Percentiles rank a stretch among this genome's conserved stretches.
phyloP scores from a whole-genome alignment of 2,329 filamentous ascomycete species.

The Graphilbum ipis-grandicollis region DNA sequence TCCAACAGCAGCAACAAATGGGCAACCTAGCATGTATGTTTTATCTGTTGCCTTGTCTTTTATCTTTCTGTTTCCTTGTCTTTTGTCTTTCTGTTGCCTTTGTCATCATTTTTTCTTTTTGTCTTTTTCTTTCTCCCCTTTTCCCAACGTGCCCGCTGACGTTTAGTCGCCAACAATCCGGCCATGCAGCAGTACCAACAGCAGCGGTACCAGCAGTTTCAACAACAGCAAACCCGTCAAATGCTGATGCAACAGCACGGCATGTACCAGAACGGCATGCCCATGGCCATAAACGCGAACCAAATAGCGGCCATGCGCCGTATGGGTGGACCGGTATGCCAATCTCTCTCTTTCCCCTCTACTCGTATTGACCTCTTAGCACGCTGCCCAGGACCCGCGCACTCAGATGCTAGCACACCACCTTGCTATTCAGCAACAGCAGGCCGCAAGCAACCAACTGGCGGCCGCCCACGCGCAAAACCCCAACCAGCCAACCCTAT shows the following conservation, averaged over 20 bases:
- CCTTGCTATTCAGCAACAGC: conserved; percentile 27
- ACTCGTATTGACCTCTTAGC: not conserved
- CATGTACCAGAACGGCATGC: conserved; percentile 35
- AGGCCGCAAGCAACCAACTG: conserved; percentile 21
- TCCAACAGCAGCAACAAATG: conserved; percentile 31
- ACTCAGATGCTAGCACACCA: conserved; percentile 27
- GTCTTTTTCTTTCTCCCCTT: not conserved
- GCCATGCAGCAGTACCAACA: conserved; percentile 33
- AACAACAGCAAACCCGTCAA: conserved; percentile 33
- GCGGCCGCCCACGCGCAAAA: conserved; percentile 21
- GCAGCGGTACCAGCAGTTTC: conserved; percentile 33
- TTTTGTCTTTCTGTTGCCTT: not conserved
- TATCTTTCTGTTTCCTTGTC: not conserved
- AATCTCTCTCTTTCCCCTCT: not conserved
- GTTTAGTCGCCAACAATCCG: conserved; percentile 15
- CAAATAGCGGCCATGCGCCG: conserved; percentile 19
- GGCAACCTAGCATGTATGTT: conserved; percentile 18
- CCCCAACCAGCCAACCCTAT: conserved; percentile 21
- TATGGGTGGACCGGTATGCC: conserved; percentile 9
- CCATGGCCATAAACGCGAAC: conserved; percentile 32
- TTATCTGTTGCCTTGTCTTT: not conserved
- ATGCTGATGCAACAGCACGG: conserved; percentile 30
- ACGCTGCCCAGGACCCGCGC: conserved; percentile 1
- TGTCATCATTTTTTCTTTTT: not conserved
- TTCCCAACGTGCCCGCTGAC: too few relatives aligned